Conservation (phyloP, 495 filamentous ascomycete genomes). For the Aspergillus kassunensis region DNA sequence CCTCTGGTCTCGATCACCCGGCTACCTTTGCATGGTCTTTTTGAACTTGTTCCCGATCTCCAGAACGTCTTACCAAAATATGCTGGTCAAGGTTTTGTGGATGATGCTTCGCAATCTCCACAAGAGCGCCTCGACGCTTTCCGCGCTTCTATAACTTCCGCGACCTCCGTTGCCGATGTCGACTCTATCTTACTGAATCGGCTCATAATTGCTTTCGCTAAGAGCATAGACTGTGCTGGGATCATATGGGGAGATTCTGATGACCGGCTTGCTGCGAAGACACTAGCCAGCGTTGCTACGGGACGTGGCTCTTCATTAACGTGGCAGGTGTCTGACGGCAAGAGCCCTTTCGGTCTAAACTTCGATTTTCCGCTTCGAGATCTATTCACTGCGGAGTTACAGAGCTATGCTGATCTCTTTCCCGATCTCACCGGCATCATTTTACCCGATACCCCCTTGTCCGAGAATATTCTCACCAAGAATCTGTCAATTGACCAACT, state of each 20-base stretch:
- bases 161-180: conserved; percentile 75
- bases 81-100: conserved; percentile 23
- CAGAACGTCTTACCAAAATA: conserved; percentile 26
- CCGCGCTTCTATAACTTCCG: conserved; percentile 56
- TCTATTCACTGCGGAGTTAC: conserved; percentile 73
- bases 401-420: conserved; percentile 53
- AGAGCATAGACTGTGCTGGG: conserved; percentile 53
- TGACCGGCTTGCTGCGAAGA: conserved; percentile 80
- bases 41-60: conserved; percentile 38
- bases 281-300: conserved; percentile 83
- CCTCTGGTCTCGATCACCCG: conserved; percentile 54
- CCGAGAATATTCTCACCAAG: conserved; percentile 49
- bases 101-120: conserved; percentile 29
- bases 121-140: conserved; percentile 49
- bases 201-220: conserved; percentile 63
- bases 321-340: conserved; percentile 74
- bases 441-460: conserved; percentile 32
- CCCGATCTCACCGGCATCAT: conserved; percentile 52
- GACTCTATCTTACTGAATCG: conserved; percentile 62
- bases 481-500: conserved; percentile 86
- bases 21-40: conserved; percentile 55
- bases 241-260: conserved; percentile 84
- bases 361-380: conserved; percentile 77
- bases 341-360: conserved; percentile 53
- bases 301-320: conserved; percentile 80